A percentile compares a stretch with the other conserved stretches of the same genome.
These are phyloP conservation scores for Omphalotus guepiniiformis DNA, from an alignment of 768 basidiomycete genomes.

Conservation along the genomic window DNA sequence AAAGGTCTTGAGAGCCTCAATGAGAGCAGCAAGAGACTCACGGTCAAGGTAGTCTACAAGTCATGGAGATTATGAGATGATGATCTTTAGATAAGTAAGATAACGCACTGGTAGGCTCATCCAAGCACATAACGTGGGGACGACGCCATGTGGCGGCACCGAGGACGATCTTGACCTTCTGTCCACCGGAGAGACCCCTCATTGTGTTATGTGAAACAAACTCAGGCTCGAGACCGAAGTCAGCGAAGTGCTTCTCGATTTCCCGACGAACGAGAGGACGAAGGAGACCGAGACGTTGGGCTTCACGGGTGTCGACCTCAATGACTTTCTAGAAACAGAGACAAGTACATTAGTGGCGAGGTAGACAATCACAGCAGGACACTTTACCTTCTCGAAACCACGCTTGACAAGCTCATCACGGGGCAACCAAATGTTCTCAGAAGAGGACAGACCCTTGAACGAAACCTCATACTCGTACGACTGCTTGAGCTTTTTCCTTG, in stretches of 20 bases:
- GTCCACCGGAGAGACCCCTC: slow-evolving; percentile 97
- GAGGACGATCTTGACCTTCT: slow-evolving; percentile 99
- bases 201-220: slow-evolving; percentile 99
- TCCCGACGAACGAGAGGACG: slow-evolving; percentile 97
- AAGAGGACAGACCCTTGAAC: slow-evolving; percentile 91
- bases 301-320: slow-evolving; percentile 96
- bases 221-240: slow-evolving; percentile 98
- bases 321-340: slow-evolving; percentile 70
- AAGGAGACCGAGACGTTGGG: slow-evolving; percentile 91
- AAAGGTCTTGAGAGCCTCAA: slow-evolving; percentile 95
- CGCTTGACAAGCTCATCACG: slow-evolving; percentile 98
- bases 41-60: slow-evolving; percentile 92
- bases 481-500: slow-evolving; percentile 98
- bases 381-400: slow-evolving; percentile 86
- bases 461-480: slow-evolving; percentile 98
- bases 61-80: slow-evolving; percentile 10
- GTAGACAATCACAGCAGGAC: background rate
- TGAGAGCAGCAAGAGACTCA: slow-evolving; percentile 98
- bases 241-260: slow-evolving; percentile 99
- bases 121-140: slow-evolving; percentile 94
- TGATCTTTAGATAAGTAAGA: background rate
- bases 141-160: slow-evolving; percentile 99
- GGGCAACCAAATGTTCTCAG: slow-evolving; percentile 97
- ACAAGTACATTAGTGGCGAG: slow-evolving; percentile 11
- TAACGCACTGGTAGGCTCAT: slow-evolving; percentile 86